Evolutionary conservation across 1,139 yeast genomes (phyloP).

Genomic region (Trichomonascaceae sp.): DNA sequence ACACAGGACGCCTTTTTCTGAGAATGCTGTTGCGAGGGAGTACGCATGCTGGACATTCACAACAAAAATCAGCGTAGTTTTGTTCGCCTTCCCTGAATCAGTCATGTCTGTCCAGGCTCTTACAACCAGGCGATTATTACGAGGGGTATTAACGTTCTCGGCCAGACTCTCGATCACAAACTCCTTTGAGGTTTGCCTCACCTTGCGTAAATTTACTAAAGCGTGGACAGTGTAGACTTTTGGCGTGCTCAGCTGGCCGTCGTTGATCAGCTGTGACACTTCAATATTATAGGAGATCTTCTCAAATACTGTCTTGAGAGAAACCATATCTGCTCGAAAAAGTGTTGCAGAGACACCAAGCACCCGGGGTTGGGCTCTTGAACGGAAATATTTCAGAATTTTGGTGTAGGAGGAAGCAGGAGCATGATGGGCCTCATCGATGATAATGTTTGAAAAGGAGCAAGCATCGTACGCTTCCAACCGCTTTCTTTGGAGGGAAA

Average conservation of each 20-base stretch:
- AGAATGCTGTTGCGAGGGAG: constrained; percentile 41
- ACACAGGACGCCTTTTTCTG: constrained; percentile 50
- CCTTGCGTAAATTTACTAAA: constrained; percentile 25
- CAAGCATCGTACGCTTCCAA: constrained; percentile 41
- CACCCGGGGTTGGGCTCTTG: constrained; percentile 35
- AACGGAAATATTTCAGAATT: constrained; percentile 38
- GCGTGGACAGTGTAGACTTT: constrained; percentile 46
- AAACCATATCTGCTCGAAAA: constrained; percentile 49
- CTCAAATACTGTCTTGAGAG: constrained; percentile 52
- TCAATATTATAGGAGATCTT: constrained; percentile 61
- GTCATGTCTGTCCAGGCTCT: constrained; percentile 42
- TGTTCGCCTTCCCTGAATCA: constrained; percentile 25
- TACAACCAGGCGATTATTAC: constrained; percentile 42
- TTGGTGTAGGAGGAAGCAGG: constrained; percentile 56
- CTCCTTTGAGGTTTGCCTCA: constrained; percentile 33
- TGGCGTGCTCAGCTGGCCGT: constrained; percentile 60
- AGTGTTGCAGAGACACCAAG: constrained; percentile 86
- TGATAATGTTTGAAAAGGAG: constrained; percentile 56
- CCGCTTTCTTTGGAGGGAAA: constrained; percentile 41
- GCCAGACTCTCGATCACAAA: constrained; percentile 43
- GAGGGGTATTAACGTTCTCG: constrained; percentile 38
- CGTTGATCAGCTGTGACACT: constrained; percentile 52
- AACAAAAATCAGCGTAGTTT: constrained; percentile 66
- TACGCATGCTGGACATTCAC: constrained; percentile 59
- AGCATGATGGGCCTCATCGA: constrained; percentile 94